phyloP scores from a whole-genome alignment of 163 green algal genomes.

The Chlorella variabilis region DNA sequence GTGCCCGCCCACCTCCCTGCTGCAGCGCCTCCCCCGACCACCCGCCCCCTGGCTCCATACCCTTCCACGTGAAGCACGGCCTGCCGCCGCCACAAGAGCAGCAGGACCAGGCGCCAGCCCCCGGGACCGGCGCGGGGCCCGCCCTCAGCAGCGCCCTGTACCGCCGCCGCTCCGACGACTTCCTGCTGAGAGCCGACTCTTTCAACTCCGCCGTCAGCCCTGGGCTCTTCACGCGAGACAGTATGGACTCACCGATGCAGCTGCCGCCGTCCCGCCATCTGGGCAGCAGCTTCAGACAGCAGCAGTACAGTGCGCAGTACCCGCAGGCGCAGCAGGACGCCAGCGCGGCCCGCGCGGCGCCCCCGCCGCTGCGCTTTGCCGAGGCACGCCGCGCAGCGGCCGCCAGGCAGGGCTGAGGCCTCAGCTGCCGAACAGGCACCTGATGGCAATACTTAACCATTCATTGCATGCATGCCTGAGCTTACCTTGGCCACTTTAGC shows the following conservation, averaged over 20 bases:
- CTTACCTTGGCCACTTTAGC: too few species aligned
- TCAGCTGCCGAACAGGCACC: background rate
- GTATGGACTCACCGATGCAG: background rate
- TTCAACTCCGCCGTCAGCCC: background rate
- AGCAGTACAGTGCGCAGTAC: background rate
- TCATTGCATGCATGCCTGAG: too few species aligned
- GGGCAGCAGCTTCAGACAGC: background rate
- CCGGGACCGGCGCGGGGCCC: background rate
- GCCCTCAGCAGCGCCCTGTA: background rate
- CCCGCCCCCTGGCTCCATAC: background rate
- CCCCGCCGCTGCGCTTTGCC: background rate
- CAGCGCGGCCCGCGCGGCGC: too few species aligned
- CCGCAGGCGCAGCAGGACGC: background rate
- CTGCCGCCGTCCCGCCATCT: background rate
- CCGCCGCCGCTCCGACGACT: background rate
- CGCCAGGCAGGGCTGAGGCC: background rate
- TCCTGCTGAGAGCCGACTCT: slow-evolving; percentile 1
- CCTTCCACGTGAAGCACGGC: slow-evolving; percentile 12
- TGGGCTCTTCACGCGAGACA: background rate
- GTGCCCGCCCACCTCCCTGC: background rate
- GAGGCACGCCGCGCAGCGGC: background rate
- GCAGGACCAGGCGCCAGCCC: background rate
- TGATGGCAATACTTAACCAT: too few species aligned
- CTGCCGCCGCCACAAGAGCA: background rate
- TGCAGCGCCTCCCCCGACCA: background rate